Conservation (phyloP, 345 rosid species). For the Eucalyptus polyanthemos region DNA sequence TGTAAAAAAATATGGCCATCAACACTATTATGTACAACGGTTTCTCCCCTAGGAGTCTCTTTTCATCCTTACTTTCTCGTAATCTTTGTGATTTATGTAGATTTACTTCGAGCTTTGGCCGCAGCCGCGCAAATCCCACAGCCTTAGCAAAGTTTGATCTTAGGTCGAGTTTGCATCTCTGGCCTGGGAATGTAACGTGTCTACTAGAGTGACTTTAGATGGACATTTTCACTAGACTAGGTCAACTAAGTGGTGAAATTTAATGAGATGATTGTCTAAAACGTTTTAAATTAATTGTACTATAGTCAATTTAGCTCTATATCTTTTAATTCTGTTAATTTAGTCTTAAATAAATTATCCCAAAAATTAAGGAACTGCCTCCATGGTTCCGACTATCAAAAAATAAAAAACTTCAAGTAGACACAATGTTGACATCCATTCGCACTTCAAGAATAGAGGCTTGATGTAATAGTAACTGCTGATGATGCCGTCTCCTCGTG, state of each 20-base stretch:
- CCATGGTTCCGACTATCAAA: neutral
- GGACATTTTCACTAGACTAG: neutral
- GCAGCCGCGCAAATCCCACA: neutral
- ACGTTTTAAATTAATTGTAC: no score
- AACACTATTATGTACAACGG: neutral
- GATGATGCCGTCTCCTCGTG: neutral
- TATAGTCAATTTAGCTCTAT: accelerated
- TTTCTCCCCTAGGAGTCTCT: neutral
- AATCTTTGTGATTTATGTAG: neutral
- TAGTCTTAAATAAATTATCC: neutral
- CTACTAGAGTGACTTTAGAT: neutral
- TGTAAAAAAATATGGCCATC: neutral
- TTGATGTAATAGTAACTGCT: neutral
- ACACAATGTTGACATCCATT: neutral
- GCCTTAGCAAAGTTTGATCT: neutral
- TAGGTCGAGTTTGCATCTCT: neutral
- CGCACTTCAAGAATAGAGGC: neutral
- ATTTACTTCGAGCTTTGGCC: neutral
- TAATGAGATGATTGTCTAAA: no score
- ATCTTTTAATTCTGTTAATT: no score
- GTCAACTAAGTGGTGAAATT: neutral
- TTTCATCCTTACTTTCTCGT: neutral
- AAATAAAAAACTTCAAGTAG: neutral
- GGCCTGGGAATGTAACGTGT: neutral
- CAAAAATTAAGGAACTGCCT: neutral